Evolutionary conservation across 1,284 basidiomycete species (phyloP).

Genomic region (Cutaneotrichosporon spelunceum): DNA sequence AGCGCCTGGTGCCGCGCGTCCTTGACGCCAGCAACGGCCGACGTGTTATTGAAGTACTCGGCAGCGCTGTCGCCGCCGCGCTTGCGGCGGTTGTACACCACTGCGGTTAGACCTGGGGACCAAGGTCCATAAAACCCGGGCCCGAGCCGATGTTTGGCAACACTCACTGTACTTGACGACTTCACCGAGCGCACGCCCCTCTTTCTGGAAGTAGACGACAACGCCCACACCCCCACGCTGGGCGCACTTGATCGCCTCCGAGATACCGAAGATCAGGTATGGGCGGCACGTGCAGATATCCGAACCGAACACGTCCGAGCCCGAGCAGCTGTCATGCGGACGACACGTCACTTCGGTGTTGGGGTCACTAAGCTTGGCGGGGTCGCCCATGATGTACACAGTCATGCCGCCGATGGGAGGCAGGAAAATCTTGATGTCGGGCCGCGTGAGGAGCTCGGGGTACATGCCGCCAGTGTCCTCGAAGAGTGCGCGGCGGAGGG

Average conservation of each 20-base stretch:
- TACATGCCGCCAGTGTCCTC: conserved; percentile 86
- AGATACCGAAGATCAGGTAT: conserved; percentile 87
- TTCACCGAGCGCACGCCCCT: conserved; percentile 82
- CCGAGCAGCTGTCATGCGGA: conserved; percentile 85
- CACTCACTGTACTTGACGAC: conserved; percentile 54
- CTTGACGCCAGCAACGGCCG: conserved; percentile 89
- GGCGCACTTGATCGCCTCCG: conserved; percentile 81
- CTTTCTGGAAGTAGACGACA: conserved; percentile 89
- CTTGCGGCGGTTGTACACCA: conserved; percentile 93
- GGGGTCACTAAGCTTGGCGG: conserved; percentile 71
- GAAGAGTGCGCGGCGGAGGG: conserved; percentile 82
- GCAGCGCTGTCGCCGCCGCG: conserved; percentile 87
- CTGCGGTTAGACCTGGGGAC: background rate
- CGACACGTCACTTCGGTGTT: conserved; percentile 84
- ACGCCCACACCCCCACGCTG: conserved; percentile 88
- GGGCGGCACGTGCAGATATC: conserved; percentile 93
- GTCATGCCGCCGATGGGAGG: conserved; percentile 90
- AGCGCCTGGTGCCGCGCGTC: conserved; percentile 93
- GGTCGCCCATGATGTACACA: conserved; percentile 89
- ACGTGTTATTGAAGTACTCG: conserved; percentile 91
- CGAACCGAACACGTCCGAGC: conserved; percentile 57
- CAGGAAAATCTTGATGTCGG: conserved; percentile 91
- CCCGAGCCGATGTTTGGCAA: background rate
- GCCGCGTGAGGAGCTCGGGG: conserved; percentile 90
- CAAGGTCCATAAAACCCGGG: too few relatives aligned